Evolutionary conservation across 2,329 filamentous ascomycete species (phyloP), one percentile per base, ranked within the genome.

Genomic region (Thyridium curvatum): DNA sequence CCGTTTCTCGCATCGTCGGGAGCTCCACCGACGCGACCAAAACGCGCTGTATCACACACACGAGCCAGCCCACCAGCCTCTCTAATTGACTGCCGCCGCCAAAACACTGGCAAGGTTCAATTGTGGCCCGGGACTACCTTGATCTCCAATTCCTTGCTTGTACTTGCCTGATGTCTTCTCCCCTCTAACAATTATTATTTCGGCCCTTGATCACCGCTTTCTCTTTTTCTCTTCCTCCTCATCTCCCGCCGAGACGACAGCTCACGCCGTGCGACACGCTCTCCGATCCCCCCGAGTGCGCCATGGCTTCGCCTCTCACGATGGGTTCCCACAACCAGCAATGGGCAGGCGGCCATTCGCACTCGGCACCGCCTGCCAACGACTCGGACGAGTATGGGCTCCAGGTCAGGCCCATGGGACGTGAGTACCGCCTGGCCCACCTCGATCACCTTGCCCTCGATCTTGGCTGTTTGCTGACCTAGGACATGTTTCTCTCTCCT

Each of bases 341-440:
- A 38, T 34, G 35, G 35, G 35, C 40, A 38, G 41, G 30, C 35
- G 35, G n/a, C 12, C 18, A 34, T 14, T 32, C 28, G 4, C 34
- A 29, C 26, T 35, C 30, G 8, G 30, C 34, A 18, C 35, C 32
- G 29, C 37, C 29, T 15, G 26, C 34, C 21, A 42, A 31, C 33
- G 46, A 47, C n/a, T 15, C 40, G n/a, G 54, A 56, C 30, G 56
- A 58, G 26, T 45, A 45, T 41, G 50, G 50, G 40, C 32, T 57
- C 35, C 56, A 59, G 41, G 41, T 48, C 34, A 51, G 56, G 47
- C 49, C 55, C 4, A 61, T 61, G 58, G 54, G 54, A 46, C 47
- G 58, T 61, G 48, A 50, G 58, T 28, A 35, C 30, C 32, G 12
- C 13, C 5, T 14, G 14, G 4, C 10, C 4, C 13, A 29, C n/a